A percentile compares a stretch with the other conserved stretches of the same genome.
phyloP scores from a whole-genome alignment of 2,329 filamentous ascomycete genomes.

The Cladobotryum protrusum region DNA sequence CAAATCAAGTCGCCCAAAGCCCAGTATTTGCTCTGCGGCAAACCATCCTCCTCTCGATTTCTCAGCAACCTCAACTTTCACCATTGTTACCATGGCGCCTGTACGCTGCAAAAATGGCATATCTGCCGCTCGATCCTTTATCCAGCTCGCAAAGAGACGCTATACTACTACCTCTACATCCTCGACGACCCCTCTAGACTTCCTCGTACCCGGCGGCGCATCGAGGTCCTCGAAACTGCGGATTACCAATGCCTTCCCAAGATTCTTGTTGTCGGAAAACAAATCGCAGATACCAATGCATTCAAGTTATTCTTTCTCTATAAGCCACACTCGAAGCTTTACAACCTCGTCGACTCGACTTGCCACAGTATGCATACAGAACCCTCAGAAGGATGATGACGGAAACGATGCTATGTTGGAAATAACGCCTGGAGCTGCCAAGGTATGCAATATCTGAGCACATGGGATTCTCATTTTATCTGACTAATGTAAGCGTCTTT shows the following conservation, averaged over 20 bases:
- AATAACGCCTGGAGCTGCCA: conserved; percentile 76
- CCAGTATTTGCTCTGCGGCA: too few species aligned
- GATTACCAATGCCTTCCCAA: neutral
- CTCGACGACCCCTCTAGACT: conserved; percentile 28
- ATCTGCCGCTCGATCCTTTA: conserved; percentile 34
- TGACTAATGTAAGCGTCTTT: conserved; percentile 52
- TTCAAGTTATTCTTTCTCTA: neutral
- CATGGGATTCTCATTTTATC: neutral
- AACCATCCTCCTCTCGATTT: conserved; percentile 7
- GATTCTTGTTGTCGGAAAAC: neutral
- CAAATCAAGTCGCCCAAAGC: too few species aligned
- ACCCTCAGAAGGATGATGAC: conserved; percentile 74
- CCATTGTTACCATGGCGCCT: conserved; percentile 24
- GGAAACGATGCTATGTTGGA: conserved; percentile 78
- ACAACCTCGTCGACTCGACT: conserved; percentile 28
- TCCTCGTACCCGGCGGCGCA: conserved; percentile 33
- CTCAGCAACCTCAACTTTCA: conserved; percentile 10
- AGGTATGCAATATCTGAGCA: conserved; percentile 43
- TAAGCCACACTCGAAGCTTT: conserved; percentile 25
- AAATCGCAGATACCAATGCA: neutral
- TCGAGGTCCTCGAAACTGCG: conserved; percentile 9
- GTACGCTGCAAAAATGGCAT: conserved; percentile 34
- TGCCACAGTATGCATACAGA: conserved; percentile 50
- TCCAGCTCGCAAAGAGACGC: conserved; percentile 34
- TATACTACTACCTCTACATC: conserved; percentile 21